Base-by-base conservation (phyloP, 2,329 filamentous ascomycete species). In the Clonostachys chloroleuca region DNA sequence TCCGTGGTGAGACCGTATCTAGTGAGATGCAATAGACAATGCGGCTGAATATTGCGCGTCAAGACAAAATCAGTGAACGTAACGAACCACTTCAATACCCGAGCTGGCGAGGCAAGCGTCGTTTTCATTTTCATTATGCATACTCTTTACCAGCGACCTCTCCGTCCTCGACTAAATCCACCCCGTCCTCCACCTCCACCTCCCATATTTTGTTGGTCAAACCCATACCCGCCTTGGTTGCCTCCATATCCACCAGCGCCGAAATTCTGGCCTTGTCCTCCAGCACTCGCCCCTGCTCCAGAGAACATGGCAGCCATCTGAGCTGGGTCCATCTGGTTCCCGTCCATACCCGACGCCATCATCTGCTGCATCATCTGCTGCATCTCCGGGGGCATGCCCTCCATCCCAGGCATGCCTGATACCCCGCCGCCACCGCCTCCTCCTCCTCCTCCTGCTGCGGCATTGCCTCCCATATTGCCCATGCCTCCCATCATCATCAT, bases 291-390 rank as follows among this genome's bases (percentile, higher is more conserved):
- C 55, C 80, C 77, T 74, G 81, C 81, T 34, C 74, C 73, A 0
- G 73, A 69, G 56, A 82, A 84, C 78, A 85, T 83, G 58, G 75
- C 71, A 13, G 72, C 72, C 69, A 82, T 77, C 49, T 77, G 64
- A 34, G 67, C 69, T 36, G 80, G 76, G 51, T 86, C 82, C 80
- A 86, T 84, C 64, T 85, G 81, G 51, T 73, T 81, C 39, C 81
- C 80, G 52, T 86, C 82, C 69, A 85, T 81, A 18, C 81, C 82
- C 1, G 73, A 72, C 1, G 77, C 73, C 77, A 85, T 84, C 80
- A 86, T 84, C 62, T 85, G 81, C 62, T 85, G 81, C 79, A 86
- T 82, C 78, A 85, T 83, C 42, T 73, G 71, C 60, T 85, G 81
- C 36, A 86, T 84, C 59, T 85, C 82, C 0, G 81, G 76, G 4